These are phyloP conservation scores for Epichloe scottii DNA, from an alignment of 2,329 filamentous ascomycete species.

Conservation along the genomic window DNA sequence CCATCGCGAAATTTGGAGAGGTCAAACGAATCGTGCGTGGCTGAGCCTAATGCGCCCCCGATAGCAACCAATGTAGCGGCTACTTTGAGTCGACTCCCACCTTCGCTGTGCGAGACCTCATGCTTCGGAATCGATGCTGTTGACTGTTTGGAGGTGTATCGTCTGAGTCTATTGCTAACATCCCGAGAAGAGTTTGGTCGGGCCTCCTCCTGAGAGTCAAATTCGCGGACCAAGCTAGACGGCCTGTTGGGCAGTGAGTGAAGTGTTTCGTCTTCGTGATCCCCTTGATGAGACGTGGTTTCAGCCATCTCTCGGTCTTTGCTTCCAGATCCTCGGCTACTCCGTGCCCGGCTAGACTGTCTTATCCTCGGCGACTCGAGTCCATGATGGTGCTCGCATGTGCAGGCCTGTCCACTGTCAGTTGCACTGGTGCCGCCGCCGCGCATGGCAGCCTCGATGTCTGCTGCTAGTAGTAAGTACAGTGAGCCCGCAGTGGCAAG, in stretches of 20 bases:
- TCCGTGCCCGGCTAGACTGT: background rate
- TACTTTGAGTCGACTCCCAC: constrained; percentile 26
- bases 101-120: background rate
- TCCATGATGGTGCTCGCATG: constrained; percentile 7
- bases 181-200: background rate
- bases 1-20: constrained; percentile 34
- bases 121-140: background rate
- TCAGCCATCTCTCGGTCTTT: background rate
- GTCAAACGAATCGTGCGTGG: constrained; percentile 34
- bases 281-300: background rate
- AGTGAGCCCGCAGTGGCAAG: constrained; percentile 47
- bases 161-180: background rate
- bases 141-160: background rate
- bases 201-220: background rate
- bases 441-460: constrained; percentile 11
- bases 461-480: constrained; percentile 35
- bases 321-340: background rate
- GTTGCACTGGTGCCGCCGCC: constrained; percentile 5
- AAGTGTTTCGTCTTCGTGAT: background rate
- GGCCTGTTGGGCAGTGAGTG: background rate
- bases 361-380: background rate
- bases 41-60: constrained; percentile 33
- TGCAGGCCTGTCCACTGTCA: constrained; percentile 4
- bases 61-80: constrained; percentile 29
- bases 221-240: background rate